Conservation (phyloP, 2,329 filamentous ascomycete genomes). For the Sclerotinia minor region DNA sequence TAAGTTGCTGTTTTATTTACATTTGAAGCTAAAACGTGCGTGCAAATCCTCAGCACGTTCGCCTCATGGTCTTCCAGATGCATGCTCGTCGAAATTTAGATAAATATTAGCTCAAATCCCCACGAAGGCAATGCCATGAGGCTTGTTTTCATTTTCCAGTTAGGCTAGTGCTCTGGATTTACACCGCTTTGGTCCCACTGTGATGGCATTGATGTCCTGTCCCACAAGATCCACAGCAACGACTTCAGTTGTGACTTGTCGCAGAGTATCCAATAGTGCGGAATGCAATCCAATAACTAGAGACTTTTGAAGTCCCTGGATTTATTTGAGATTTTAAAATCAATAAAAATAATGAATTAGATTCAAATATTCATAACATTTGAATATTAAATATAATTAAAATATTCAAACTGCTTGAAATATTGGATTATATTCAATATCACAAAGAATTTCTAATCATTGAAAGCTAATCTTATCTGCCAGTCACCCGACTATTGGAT, state of each 20-base stretch:
- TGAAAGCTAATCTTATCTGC: no score
- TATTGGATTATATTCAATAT: no score
- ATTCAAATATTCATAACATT: no score
- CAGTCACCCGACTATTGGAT: no score
- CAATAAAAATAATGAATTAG: no score
- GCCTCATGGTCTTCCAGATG: not conserved
- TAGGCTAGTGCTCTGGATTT: not conserved
- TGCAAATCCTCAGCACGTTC: constrained; percentile 8
- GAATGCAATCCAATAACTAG: no score
- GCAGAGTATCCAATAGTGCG: no score
- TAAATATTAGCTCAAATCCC: not conserved
- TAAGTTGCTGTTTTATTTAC: not conserved
- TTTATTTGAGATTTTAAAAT: no score
- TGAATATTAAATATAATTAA: no score
- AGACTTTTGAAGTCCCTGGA: no score
- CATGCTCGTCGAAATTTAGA: not conserved
- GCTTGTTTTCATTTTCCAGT: not conserved
- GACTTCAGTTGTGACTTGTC: not conserved
- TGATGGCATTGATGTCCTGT: not conserved
- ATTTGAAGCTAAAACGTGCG: not conserved
- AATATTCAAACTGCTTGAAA: no score
- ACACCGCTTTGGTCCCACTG: constrained; percentile 1
- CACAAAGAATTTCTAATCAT: no score
- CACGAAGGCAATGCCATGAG: not conserved
- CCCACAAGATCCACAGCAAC: not conserved